These are phyloP conservation scores for Linum tenue DNA, from an alignment of 345 rosid genomes.

Conservation along the genomic window DNA sequence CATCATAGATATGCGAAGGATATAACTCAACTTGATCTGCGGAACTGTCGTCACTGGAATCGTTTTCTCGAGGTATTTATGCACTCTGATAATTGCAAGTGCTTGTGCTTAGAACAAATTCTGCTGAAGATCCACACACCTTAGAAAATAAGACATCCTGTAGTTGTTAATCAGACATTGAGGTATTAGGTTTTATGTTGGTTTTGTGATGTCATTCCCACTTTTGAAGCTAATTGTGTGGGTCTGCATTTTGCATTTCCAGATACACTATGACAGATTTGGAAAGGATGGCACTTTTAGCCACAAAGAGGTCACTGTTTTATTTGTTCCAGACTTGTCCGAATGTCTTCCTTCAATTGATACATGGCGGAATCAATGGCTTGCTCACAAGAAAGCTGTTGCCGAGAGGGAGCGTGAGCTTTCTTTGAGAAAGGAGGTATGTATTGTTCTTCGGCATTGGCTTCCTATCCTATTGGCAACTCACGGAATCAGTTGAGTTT, in stretches of 20 bases:
- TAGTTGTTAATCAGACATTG: no score
- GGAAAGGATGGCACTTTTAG: constrained; percentile 74
- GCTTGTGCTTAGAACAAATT: no score
- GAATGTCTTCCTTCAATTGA: constrained; percentile 84
- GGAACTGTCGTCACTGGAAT: constrained; percentile 72
- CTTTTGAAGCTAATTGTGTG: constrained; percentile 3
- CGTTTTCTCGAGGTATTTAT: constrained; percentile 75
- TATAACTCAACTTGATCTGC: constrained; percentile 62
- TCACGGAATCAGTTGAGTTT: background rate
- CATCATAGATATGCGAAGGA: constrained; percentile 61
- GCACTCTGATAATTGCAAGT: no score
- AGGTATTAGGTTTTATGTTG: background rate
- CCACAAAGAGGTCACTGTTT: constrained; percentile 80
- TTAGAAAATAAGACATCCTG: no score
- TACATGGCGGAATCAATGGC: constrained; percentile 69
- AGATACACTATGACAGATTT: constrained; percentile 93
- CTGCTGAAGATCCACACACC: no score
- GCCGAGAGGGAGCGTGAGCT: constrained; percentile 52
- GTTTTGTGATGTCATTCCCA: constrained; percentile 3
- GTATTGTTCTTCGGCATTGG: constrained; percentile 1
- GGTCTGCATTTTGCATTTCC: constrained; percentile 17
- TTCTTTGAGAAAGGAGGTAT: constrained; percentile 45
- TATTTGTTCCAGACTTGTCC: constrained; percentile 86
- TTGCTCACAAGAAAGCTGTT: constrained; percentile 65
- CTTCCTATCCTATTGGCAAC: background rate